A percentile compares a stretch with the other conserved stretches of the same genome.
Conservation (phyloP, 1,284 basidiomycete genomes). For the Volvariella surrecta region DNA sequence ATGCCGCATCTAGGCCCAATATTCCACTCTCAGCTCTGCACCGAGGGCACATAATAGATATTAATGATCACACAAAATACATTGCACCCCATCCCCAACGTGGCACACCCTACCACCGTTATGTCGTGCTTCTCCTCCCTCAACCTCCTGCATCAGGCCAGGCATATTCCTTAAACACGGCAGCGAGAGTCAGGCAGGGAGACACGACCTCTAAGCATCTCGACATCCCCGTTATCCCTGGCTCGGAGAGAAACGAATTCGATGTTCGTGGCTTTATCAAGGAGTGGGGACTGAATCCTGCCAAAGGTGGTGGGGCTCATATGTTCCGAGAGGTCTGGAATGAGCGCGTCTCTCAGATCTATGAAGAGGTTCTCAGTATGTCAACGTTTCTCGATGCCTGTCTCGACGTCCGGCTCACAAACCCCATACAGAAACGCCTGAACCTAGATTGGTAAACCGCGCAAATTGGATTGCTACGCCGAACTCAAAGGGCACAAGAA, state of each 20-base stretch:
- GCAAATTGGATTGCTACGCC: constrained; percentile 47
- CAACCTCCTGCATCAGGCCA: constrained; percentile 38
- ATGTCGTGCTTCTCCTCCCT: constrained; percentile 70
- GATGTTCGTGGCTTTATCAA: constrained; percentile 56
- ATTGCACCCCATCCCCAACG: constrained; percentile 83
- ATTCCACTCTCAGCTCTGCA: constrained; percentile 63
- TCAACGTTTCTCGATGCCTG: constrained; percentile 14
- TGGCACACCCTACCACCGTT: constrained; percentile 83
- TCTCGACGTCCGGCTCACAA: constrained; percentile 9
- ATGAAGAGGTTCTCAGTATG: constrained; percentile 62
- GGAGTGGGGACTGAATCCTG: constrained; percentile 43
- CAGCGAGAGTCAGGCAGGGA: constrained; percentile 18
- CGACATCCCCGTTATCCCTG: constrained; percentile 28
- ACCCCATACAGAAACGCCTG: constrained; percentile 42
- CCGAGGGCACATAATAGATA: constrained; percentile 29
- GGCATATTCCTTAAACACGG: constrained; percentile 22
- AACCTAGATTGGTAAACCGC: constrained; percentile 56
- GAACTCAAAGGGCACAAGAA: constrained; percentile 32
- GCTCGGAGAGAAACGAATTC: constrained; percentile 46
- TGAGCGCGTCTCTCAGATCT: constrained; percentile 56
- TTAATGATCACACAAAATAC: constrained; percentile 56
- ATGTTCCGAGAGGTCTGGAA: constrained; percentile 85
- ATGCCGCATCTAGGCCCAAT: constrained; percentile 52
- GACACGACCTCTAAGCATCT: constrained; percentile 31
- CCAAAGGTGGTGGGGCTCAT: constrained; percentile 61